phyloP scores from a whole-genome alignment of 495 filamentous ascomycete genomes.

The Penicillium paxilli region DNA sequence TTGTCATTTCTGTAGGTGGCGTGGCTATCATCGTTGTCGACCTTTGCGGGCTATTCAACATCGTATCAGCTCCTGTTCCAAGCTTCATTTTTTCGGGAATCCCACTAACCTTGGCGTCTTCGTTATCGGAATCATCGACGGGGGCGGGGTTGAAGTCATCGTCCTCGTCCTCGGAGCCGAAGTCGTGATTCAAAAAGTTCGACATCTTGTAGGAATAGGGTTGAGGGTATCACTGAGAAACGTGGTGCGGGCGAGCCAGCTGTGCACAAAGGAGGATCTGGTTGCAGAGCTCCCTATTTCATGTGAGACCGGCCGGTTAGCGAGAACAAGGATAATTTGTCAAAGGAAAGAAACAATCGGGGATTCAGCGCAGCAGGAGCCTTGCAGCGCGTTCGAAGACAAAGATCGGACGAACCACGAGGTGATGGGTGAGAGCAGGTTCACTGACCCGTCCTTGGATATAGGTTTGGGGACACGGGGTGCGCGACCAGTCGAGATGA shows the following conservation, averaged over 20 bases:
- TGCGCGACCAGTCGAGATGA: background rate
- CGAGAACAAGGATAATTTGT: background rate
- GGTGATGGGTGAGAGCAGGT: background rate
- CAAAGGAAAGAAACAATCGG: background rate
- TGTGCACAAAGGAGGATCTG: too few species aligned
- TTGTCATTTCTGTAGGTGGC: constrained; percentile 46
- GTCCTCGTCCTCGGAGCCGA: constrained; percentile 76
- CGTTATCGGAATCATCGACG: constrained; percentile 67
- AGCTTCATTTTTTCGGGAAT: background rate
- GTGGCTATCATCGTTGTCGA: constrained; percentile 50
- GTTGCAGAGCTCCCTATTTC: background rate
- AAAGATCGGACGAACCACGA: background rate
- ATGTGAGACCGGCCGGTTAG: too few species aligned
- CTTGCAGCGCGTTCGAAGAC: constrained; percentile 4
- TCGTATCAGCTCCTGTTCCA: constrained; percentile 18
- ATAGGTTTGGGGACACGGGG: background rate
- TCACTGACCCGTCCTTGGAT: background rate
- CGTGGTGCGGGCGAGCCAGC: background rate
- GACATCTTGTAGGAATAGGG: constrained; percentile 43
- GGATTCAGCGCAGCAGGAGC: background rate
- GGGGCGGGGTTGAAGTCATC: constrained; percentile 79
- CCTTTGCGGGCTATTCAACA: constrained; percentile 35
- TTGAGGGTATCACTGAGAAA: background rate
- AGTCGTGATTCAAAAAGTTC: constrained; percentile 54
- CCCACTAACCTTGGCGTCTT: constrained; percentile 49